Conservation (phyloP, 805 yeast species). For the Middelhovenomyces tepae region DNA sequence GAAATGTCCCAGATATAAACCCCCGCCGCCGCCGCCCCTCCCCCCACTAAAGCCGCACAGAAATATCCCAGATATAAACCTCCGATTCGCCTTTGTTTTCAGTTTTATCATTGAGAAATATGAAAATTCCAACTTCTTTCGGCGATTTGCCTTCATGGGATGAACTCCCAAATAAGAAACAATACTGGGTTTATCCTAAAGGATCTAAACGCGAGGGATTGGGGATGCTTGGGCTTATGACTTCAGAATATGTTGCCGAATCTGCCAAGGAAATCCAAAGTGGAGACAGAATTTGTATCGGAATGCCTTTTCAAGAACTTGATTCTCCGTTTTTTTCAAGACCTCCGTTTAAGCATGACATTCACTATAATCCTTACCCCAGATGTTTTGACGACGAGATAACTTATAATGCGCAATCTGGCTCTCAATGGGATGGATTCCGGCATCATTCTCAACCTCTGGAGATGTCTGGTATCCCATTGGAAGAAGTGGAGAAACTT, state of each 20-base stretch:
- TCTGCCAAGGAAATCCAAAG: slow-evolving; percentile 17
- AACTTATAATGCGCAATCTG: slow-evolving; percentile 24
- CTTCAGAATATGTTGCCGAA: slow-evolving; percentile 18
- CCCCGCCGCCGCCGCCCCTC: too few species aligned
- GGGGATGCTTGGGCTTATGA: slow-evolving; percentile 21
- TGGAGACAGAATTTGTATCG: slow-evolving; percentile 18
- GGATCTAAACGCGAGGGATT: slow-evolving; percentile 23
- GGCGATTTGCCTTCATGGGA: slow-evolving; percentile 19
- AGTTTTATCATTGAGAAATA: too few species aligned
- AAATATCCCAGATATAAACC: too few species aligned
- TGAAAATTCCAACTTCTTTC: too few species aligned
- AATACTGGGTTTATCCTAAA: slow-evolving; percentile 24
- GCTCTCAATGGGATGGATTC: slow-evolving; percentile 30
- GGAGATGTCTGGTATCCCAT: slow-evolving; percentile 7
- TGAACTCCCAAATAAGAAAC: slow-evolving; percentile 18
- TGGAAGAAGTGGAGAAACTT: slow-evolving; percentile 6
- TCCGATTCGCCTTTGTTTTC: too few species aligned
- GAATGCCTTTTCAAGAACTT: slow-evolving; percentile 17
- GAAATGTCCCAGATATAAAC: too few species aligned
- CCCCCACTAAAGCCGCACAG: too few species aligned
- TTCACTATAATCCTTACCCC: slow-evolving; percentile 8
- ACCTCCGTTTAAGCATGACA: slow-evolving; percentile 10
- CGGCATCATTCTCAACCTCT: slow-evolving; percentile 23
- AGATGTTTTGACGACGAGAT: slow-evolving; percentile 23
- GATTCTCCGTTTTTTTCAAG: slow-evolving; percentile 16